Base-by-base conservation (phyloP, 2,329 filamentous ascomycete species). In the Pestalotiopsis sp. region DNA sequence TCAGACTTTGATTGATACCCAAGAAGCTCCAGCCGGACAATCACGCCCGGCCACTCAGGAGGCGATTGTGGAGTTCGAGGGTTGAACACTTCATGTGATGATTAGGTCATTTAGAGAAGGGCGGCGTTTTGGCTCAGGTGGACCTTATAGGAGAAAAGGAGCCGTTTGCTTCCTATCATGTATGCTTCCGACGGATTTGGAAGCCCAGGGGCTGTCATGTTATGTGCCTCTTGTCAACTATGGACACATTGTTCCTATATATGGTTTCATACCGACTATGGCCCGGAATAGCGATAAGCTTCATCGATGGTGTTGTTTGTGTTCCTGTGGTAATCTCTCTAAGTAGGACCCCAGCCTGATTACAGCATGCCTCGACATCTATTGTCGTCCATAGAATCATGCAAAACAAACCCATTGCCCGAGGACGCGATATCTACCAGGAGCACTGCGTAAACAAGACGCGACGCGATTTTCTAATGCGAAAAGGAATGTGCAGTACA, bases 21-120 rank as follows among this genome's bases (percentile, higher is more conserved):
- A 78, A 72, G 70, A 58, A 63, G 70, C 65, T 66, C 73, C 72
- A 68, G 72, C 68, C 23, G 73, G 70, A 59, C 71, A 71, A 36
- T 67, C 73, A 38, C 69, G 70, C 45, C 68, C 71, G 45, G 52
- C 71, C 58, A 79, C 74, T 71, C 76, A 82, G 71, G 45, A 52
- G 9, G 79, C 81, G 69, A 81, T 84, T 64, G 78, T 85, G 64
- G 83, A 85, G 74, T 85, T 85, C 75, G 84, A 86, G 69, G 78
- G 79, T 69, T 82, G 74, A 79, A 68, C 27, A 41, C 4, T 7
- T 25, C 38, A 14, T 62, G 66, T 67, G 38, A 14, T 52, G 63
- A 36, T 27, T 56, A 49, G 14, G 27, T 52, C n/a, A 9, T 62
- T 27, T 39, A 62, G 27, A 39, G 27, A 36, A 36, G n/a, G 59